Evolutionary conservation across 192 early-diverging fungal genomes (phyloP).

Genomic region (Chytriomyces hyalinus): DNA sequence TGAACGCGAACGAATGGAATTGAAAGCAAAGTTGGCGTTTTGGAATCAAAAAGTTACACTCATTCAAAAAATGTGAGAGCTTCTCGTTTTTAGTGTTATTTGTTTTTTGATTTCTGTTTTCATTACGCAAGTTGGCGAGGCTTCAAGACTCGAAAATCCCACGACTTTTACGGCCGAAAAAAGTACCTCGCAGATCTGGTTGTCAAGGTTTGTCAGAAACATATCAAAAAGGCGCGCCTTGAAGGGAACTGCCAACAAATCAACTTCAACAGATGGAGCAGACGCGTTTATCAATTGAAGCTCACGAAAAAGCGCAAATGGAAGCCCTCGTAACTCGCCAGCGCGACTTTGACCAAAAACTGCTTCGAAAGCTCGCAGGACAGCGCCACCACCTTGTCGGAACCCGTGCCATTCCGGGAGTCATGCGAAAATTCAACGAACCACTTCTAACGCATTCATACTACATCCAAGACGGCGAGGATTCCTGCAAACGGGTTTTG

Average conservation of each 20-base stretch:
- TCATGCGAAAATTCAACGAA: conserved; percentile 26
- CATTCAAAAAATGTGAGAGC: conserved; percentile 55
- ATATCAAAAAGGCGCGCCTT: conserved; percentile 24
- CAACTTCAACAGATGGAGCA: conserved; percentile 39
- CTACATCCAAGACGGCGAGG: background rate
- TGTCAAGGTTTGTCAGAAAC: conserved; percentile 11
- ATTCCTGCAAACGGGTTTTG: background rate
- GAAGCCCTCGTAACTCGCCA: background rate
- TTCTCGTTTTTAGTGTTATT: conserved; percentile 1
- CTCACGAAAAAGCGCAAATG: conserved; percentile 27
- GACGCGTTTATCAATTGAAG: conserved; percentile 32
- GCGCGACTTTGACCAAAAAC: conserved; percentile 8
- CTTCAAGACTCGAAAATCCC: conserved; percentile 46
- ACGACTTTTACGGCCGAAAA: conserved; percentile 51
- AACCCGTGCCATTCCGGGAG: conserved; percentile 52
- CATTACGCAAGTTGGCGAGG: conserved; percentile 46
- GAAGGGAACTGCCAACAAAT: no score
- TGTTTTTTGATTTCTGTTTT: no score
- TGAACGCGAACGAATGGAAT: conserved; percentile 27
- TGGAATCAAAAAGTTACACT: conserved; percentile 38
- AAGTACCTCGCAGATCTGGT: conserved; percentile 35
- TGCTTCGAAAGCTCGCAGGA: conserved; percentile 35
- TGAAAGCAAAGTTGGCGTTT: conserved; percentile 22
- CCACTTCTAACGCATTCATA: background rate
- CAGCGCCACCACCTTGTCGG: conserved; percentile 54